These are phyloP conservation scores for Didymella arachidicola DNA, from an alignment of 2,329 filamentous ascomycete species.

Conservation along the genomic window DNA sequence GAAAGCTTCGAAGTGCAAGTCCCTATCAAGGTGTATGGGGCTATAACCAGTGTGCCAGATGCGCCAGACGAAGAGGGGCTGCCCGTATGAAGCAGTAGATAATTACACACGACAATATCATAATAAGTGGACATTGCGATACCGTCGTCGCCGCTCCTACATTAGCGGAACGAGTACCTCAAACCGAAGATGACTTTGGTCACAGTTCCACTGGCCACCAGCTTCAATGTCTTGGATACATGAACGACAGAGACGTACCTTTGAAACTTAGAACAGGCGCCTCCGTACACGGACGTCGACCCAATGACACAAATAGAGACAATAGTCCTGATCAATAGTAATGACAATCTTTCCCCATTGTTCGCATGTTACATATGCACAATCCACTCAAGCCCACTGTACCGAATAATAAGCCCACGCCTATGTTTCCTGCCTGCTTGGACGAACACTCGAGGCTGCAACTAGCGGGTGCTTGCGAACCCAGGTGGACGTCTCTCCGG, in stretches of 20 bases:
- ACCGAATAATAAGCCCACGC: not conserved
- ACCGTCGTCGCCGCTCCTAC: not conserved
- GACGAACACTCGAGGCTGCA: not conserved
- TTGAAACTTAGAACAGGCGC: not conserved
- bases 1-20: constrained; percentile 93
- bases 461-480: not conserved
- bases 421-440: not conserved
- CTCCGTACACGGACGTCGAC: not conserved
- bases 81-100: constrained; percentile 34
- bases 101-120: not conserved
- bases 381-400: too few species aligned
- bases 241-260: not conserved
- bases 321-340: not conserved
- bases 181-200: not conserved
- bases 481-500: not conserved
- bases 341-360: not conserved
- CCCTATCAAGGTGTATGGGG: constrained; percentile 79
- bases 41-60: constrained; percentile 55
- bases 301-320: not conserved
- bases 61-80: constrained; percentile 43
- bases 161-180: not conserved
- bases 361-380: too few species aligned
- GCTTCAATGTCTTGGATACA: not conserved
- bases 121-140: too few species aligned
- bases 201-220: not conserved